Evolutionary conservation across 352 stramenopile species (phyloP).

Genomic region (Globisporangium apiculatum): DNA sequence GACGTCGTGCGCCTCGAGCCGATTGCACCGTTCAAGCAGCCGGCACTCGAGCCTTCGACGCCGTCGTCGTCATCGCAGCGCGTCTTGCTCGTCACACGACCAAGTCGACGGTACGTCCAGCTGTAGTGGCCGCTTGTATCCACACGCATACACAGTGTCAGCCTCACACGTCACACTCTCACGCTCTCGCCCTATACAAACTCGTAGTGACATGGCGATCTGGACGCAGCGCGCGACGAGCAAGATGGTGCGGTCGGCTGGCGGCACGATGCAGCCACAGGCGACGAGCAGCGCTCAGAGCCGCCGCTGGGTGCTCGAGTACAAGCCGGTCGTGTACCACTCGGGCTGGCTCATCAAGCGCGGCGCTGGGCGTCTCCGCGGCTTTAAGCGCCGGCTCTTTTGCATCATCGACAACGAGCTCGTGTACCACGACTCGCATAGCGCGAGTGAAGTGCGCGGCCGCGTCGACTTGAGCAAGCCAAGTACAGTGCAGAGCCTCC

Average conservation of each 20-base stretch:
- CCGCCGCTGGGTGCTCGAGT: slow-evolving; percentile 64
- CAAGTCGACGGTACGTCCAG: slow-evolving; percentile 46
- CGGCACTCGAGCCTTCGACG: not conserved
- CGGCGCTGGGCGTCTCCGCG: slow-evolving; percentile 52
- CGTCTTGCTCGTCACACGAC: slow-evolving; percentile 67
- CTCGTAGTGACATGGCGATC: slow-evolving; percentile 60
- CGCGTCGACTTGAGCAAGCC: slow-evolving; percentile 62
- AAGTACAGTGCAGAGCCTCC: slow-evolving; percentile 54
- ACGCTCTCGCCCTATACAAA: too few species aligned
- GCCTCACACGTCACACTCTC: too few species aligned
- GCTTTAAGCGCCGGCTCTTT: slow-evolving; percentile 84
- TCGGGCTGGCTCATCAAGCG: slow-evolving; percentile 87
- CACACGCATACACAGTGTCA: too few species aligned
- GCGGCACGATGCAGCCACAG: slow-evolving; percentile 31
- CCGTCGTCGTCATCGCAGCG: slow-evolving; percentile 20
- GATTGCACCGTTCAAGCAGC: slow-evolving; percentile 1
- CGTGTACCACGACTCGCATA: slow-evolving; percentile 80
- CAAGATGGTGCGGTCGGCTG: slow-evolving; percentile 61
- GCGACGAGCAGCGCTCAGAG: slow-evolving; percentile 46
- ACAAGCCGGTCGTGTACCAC: slow-evolving; percentile 76
- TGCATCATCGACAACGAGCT: slow-evolving; percentile 83
- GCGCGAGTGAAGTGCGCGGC: slow-evolving; percentile 67
- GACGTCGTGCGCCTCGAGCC: slow-evolving; percentile 9
- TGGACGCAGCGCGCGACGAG: slow-evolving; percentile 75
- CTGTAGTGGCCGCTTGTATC: slow-evolving; percentile 1